phyloP scores from a whole-genome alignment of 768 basidiomycete species.

The Boletus rubescentipes region DNA sequence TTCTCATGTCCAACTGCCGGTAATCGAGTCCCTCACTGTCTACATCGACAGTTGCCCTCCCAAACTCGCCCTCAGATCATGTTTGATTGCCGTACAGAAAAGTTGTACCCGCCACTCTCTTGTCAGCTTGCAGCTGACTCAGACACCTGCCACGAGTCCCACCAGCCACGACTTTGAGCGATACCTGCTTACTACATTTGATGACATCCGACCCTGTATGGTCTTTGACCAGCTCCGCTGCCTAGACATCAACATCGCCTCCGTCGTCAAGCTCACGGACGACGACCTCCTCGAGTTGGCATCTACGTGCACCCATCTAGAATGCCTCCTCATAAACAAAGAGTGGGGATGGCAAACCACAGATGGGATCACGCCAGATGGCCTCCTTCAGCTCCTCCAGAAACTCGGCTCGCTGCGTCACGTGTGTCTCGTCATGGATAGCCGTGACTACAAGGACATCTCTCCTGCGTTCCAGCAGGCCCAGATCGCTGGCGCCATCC shows the following conservation, averaged over 20 bases:
- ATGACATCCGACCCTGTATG: conserved; percentile 20
- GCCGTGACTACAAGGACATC: too few species aligned
- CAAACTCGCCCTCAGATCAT: conserved; percentile 6
- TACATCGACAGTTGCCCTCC: conserved; percentile 11
- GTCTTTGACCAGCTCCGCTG: conserved; percentile 10
- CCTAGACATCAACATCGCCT: conserved; percentile 14
- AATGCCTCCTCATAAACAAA: conserved; percentile 17
- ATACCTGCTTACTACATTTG: conserved; percentile 13
- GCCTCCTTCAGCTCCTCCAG: too few species aligned
- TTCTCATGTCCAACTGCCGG: neutral
- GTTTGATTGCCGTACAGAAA: conserved; percentile 4
- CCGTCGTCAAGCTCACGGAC: conserved; percentile 10
- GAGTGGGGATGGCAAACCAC: conserved; percentile 18
- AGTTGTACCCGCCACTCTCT: conserved; percentile 5
- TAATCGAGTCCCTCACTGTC: conserved; percentile 8
- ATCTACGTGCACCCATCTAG: conserved; percentile 17
- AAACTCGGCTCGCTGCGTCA: too few species aligned
- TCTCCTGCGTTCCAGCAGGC: too few species aligned
- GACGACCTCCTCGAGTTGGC: conserved; percentile 14
- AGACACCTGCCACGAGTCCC: conserved; percentile 5
- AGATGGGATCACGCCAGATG: too few species aligned
- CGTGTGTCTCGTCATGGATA: too few species aligned
- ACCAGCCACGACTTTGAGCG: neutral
- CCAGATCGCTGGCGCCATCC: too few species aligned
- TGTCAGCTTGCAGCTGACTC: conserved; percentile 5